phyloP scores from a whole-genome alignment of 2,329 filamentous ascomycete species.

The Colletotrichum gloeosporioides region DNA sequence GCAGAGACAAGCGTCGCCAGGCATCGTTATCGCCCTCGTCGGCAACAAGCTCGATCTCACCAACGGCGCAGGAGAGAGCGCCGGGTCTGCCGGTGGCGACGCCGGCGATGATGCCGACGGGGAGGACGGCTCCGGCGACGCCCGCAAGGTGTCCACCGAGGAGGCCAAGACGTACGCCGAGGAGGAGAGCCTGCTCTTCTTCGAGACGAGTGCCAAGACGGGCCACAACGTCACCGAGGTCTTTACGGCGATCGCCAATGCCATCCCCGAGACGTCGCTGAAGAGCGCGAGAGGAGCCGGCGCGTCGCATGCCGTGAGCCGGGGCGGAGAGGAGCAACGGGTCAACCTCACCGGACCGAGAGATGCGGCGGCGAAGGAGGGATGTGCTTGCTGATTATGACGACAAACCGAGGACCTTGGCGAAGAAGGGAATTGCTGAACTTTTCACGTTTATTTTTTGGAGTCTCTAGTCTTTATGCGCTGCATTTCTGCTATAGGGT shows the following conservation, averaged over 20 bases:
- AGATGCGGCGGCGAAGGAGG: constrained; percentile 82
- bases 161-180: constrained; percentile 94
- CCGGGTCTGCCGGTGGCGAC: constrained; percentile 49
- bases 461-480: constrained; percentile 20
- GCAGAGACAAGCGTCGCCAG: constrained; percentile 92
- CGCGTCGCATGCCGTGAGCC: constrained; percentile 61
- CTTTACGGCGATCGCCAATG: constrained; percentile 97
- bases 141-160: constrained; percentile 86
- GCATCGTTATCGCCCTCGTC: constrained; percentile 95
- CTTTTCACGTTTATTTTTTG: not conserved
- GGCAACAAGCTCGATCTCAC: constrained; percentile 96
- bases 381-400: constrained; percentile 77
- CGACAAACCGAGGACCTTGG: not conserved
- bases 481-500: constrained; percentile 19
- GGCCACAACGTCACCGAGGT: constrained; percentile 94
- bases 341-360: constrained; percentile 82
- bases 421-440: constrained; percentile 5
- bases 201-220: constrained; percentile 97
- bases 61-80: constrained; percentile 60
- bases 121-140: constrained; percentile 68
- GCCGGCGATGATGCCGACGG: constrained; percentile 56
- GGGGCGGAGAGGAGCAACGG: constrained; percentile 67
- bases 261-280: constrained; percentile 94
- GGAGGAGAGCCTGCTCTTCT: constrained; percentile 92
- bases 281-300: constrained; percentile 84